Base-by-base conservation (phyloP, 2,329 filamentous ascomycete genomes). In the Neocucurbitaria cava region DNA sequence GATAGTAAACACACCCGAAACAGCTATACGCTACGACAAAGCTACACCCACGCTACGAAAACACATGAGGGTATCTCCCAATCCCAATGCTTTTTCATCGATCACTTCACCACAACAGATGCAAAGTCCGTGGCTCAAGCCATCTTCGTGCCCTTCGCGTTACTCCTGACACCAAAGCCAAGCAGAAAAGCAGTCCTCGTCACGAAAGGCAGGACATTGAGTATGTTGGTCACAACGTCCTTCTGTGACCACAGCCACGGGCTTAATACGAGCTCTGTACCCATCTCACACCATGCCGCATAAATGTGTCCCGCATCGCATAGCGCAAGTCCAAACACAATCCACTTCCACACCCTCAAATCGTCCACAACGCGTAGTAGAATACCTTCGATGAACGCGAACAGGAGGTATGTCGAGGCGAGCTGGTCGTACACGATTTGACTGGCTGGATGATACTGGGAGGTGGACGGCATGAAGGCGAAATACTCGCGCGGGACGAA, bases 361-460 rank as follows among this genome's bases (percentile, higher is more conserved):
- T 92, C 87, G 28, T 79, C 79, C 8, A 89, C 89, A 8, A 85
- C 81, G 24, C 90, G 86, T 58, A 94, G 81, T 10, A 93, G 87
- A 18, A 92, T 75, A 1, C 87, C 89, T 76, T 94, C 89, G 76
- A 89, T 91, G 68, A 93, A 77, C 24, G 90, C 87, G 75, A 93
- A 92, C 52, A 91, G 83, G 35, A 92, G 72, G 77, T 92, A 94
- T 49, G 91, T 80, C 70, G 91, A 91, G 21, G 88, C 89, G 35
- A 94, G 84, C 76, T 93, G 90, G 31, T 87, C 85, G 67, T 92
- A 81, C 45, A 91, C 79, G 53, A 92, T 84, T 1, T 77, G 45
- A 53, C 71, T 47, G 52, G 75, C 64, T 33, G 64, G 33, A 70
- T 54, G 59, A 78, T 66, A 66, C 78, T 69, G 6, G 77, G 78